Evolutionary conservation across 2,329 filamentous ascomycete genomes (phyloP), one percentile per base, ranked within the genome.

Genomic region (Erysiphe pulchra): DNA sequence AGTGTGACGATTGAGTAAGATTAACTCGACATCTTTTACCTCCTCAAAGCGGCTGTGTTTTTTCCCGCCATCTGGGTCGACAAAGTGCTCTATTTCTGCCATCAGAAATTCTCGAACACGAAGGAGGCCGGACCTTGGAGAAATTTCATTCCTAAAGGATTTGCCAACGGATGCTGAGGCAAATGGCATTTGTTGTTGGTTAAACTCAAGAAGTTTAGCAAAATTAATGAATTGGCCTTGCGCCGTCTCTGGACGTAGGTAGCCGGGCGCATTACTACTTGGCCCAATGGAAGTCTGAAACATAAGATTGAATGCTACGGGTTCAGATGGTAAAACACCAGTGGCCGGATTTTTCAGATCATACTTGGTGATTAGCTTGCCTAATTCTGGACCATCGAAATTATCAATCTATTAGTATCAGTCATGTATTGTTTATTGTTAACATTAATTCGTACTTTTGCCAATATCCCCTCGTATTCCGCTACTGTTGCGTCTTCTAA

Each of bases 221-320:
- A 98, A 98, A 65, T 92, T 94, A 52, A 95, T 67, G 65, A 98
- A 98, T 65, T 98, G 90, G 52, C 90, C 90, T 52, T 98, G 90
- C 4, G 90, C 90, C 30, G 90, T 98, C 65, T 98, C 90, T 39
- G 90, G 90, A 46, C 86, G 75, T 48, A 94, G 69, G 61, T 84
- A 94, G 46, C 83, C 86, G 42, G 80, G 74, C 50, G 80, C 69
- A 59, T 92, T 86, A 62, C 81, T 80, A 65, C 82, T 92, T 47
- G 87, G 86, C 50, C 90, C 90, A 59, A 98, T 95, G 33, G 81
- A 70, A 38, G 87, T 94, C 63, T 87, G 79, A 70, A 95, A 98
- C 90, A 98, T 98, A 57, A 98, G 76, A 66, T 98, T 98, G 73
- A 95, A 94, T 38, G 84, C 70, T 44, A 92, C 79, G 3, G 90